A percentile compares a stretch with the other conserved stretches of the same genome.
These are phyloP conservation scores for Zymoseptoria tritici DNA, from an alignment of 2,329 filamentous ascomycete genomes.

Conservation along the genomic window DNA sequence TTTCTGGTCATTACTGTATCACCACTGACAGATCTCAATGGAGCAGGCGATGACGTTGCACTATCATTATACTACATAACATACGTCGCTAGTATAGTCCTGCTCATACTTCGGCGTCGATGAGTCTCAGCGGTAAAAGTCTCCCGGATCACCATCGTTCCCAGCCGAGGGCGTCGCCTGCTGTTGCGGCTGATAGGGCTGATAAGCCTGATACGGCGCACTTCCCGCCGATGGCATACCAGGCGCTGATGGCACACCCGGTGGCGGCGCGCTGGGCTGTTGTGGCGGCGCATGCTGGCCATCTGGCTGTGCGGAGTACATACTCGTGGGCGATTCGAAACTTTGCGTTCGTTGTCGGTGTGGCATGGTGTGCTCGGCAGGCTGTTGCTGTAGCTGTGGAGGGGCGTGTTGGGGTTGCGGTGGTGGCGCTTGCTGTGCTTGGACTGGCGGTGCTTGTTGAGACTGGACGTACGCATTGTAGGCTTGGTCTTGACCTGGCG, in stretches of 20 bases:
- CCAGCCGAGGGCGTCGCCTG: slow-evolving; percentile 14
- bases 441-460: slow-evolving; percentile 8
- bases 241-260: slow-evolving; percentile 17
- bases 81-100: neutral
- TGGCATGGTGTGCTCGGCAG: slow-evolving; percentile 15
- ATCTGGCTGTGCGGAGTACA: slow-evolving; percentile 22
- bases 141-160: slow-evolving; percentile 28
- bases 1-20: no score
- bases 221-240: slow-evolving; percentile 7
- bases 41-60: neutral
- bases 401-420: slow-evolving; percentile 11
- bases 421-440: slow-evolving; percentile 5
- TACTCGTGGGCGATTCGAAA: slow-evolving; percentile 24
- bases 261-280: slow-evolving; percentile 28
- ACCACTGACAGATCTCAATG: no score
- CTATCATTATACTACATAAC: neutral
- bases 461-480: slow-evolving; percentile 21
- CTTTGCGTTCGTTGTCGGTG: slow-evolving; percentile 23
- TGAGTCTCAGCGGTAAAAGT: slow-evolving; percentile 27
- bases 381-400: slow-evolving; percentile 4
- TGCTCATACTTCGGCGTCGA: no score
- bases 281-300: slow-evolving; percentile 13
- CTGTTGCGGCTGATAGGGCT: slow-evolving; percentile 19
- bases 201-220: slow-evolving; percentile 27
- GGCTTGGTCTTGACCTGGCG: slow-evolving; percentile 5